Percentiles rank a stretch among this genome's conserved stretches.
Conservation (phyloP, 192 early-diverging fungal genomes). For the Podila horticola region DNA sequence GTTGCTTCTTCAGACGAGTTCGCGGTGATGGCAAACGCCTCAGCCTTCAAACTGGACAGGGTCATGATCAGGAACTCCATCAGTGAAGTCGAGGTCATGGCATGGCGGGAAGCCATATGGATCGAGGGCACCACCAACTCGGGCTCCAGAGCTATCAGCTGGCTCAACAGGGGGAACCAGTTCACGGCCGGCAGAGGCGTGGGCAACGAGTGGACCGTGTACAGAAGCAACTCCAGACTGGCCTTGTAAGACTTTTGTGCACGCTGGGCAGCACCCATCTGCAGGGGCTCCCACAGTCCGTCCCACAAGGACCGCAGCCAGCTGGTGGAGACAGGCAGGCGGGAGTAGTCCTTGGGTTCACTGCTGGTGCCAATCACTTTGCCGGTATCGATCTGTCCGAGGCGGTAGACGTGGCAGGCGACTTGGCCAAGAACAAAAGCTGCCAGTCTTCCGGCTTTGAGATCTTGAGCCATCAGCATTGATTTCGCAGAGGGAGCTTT, state of each 20-base stretch:
- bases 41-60: constrained; percentile 29
- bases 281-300: constrained; percentile 30
- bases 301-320: constrained; percentile 65
- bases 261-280: constrained; percentile 33
- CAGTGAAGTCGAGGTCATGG: constrained; percentile 57
- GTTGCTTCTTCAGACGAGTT: background rate
- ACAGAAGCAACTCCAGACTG: constrained; percentile 29
- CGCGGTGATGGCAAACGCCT: background rate
- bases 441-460: constrained; percentile 62
- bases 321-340: constrained; percentile 56
- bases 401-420: constrained; percentile 19
- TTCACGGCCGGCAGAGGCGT: constrained; percentile 63
- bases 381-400: constrained; percentile 33
- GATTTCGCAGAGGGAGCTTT: constrained; percentile 35
- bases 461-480: constrained; percentile 45
- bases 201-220: constrained; percentile 33
- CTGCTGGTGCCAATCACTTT: constrained; percentile 44
- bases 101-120: constrained; percentile 57
- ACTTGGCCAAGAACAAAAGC: constrained; percentile 55
- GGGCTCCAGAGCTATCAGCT: constrained; percentile 31
- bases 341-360: constrained; percentile 62
- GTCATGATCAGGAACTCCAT: constrained; percentile 60
- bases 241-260: constrained; percentile 10
- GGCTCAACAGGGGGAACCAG: constrained; percentile 58
- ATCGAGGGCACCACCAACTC: constrained; percentile 35